Percentiles rank a stretch among this genome's conserved stretches.
These are phyloP conservation scores for Auriscalpium orientale DNA, from an alignment of 768 basidiomycete species.

Conservation along the genomic window DNA sequence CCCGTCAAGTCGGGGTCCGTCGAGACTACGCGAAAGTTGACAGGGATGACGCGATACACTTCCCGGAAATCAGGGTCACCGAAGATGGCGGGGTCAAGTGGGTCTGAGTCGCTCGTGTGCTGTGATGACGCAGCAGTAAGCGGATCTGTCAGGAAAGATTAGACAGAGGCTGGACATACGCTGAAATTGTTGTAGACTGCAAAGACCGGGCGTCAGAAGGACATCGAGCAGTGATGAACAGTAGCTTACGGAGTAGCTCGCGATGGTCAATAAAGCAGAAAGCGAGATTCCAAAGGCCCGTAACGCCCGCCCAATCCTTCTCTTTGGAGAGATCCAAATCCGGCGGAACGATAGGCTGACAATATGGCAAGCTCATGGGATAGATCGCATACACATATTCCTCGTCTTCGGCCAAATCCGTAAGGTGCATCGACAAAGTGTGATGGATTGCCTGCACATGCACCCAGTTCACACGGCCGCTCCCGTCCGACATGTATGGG, in stretches of 20 bases:
- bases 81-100: slow-evolving; percentile 40
- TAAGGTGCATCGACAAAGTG: slow-evolving; percentile 44
- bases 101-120: slow-evolving; percentile 24
- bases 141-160: neutral
- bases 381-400: slow-evolving; percentile 23
- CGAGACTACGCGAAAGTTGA: slow-evolving; percentile 36
- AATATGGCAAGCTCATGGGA: slow-evolving; percentile 45
- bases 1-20: slow-evolving; percentile 38
- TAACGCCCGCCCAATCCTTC: slow-evolving; percentile 52
- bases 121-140: neutral
- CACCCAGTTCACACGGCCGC: slow-evolving; percentile 47
- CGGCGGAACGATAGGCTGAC: slow-evolving; percentile 40
- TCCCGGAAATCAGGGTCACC: slow-evolving; percentile 44
- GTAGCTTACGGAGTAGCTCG: slow-evolving; percentile 49
- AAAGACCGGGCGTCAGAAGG: neutral
- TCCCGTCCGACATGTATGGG: slow-evolving; percentile 41
- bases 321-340: slow-evolving; percentile 29
- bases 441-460: slow-evolving; percentile 52
- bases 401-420: slow-evolving; percentile 31
- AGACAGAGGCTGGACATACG: slow-evolving; percentile 8
- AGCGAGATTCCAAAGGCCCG: slow-evolving; percentile 53
- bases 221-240: too few species aligned
- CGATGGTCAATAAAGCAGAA: slow-evolving; percentile 67
- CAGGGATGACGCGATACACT: slow-evolving; percentile 40
- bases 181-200: slow-evolving; percentile 43